Evolutionary conservation across 768 basidiomycete species (phyloP), one percentile per base, ranked within the genome.

Genomic region (Suillus alpinus): DNA sequence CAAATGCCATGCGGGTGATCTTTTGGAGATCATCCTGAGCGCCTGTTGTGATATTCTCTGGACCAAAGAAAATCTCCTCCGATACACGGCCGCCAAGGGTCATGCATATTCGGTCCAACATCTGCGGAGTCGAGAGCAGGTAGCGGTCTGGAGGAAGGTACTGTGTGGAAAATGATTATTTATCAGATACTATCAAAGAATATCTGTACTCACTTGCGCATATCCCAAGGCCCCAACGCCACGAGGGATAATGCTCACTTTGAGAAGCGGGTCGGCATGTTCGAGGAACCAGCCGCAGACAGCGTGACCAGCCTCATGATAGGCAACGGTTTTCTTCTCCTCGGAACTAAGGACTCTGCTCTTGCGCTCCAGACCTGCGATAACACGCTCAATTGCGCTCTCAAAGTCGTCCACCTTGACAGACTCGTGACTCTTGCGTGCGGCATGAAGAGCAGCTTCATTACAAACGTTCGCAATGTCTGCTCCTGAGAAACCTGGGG

Each of bases 391-490:
- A 64, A 99, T 98, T 9, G 97, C 95, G 50, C 91, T 93, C 69
- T 98, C 96, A 71, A 99, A 99, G 76, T 99, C 92, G 29, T 80
- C 78, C 56, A 94, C 88, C 62, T 85, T 82, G 10, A 99, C 89
- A 29, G 74, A 84, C 50, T 95, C 92, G 16, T 89, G 86, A 4
- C 83, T 82, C 59, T 88, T 85, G 60, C 97, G 88, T 34, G 97
- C 97, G 18, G 96, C 96, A 61, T 95, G 91, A 39, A 99, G 80
- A 1, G 97, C 97, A 32, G 94, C 94, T 74, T 99, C 97, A 73
- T 99, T 99, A 73, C 94, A 97, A 20, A 98, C 96, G 68, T 99
- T 99, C 62, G 97, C 97, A 66, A 99, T 96, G 71, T 99, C 97
- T 2, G 97, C 97, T 65, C 97, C 97, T 14, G 95, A 97, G 78